These are phyloP conservation scores for Mycena floridula DNA, from an alignment of 768 basidiomycete species.

Conservation along the genomic window DNA sequence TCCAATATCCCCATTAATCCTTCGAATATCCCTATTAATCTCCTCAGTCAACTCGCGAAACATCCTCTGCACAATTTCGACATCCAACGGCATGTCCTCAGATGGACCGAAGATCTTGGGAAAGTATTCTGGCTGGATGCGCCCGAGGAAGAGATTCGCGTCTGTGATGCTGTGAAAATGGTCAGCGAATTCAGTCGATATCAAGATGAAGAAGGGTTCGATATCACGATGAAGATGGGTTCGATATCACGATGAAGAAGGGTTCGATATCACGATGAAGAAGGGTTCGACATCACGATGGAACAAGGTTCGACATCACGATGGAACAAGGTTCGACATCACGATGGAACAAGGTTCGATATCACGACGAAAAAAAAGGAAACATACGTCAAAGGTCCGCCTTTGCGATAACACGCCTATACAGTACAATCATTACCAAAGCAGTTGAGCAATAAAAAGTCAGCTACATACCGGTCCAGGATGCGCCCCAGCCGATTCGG, in stretches of 20 bases:
- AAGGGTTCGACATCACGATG: too few relatives aligned
- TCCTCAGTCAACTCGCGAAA: constrained; percentile 1
- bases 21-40: constrained; percentile 10
- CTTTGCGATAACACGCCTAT: too few relatives aligned
- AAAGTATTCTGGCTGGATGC: constrained; percentile 7
- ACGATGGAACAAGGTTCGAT: neutral
- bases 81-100: constrained; percentile 33
- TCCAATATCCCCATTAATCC: too few relatives aligned
- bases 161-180: too few relatives aligned
- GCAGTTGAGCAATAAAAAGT: too few relatives aligned
- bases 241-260: too few relatives aligned
- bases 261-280: too few relatives aligned
- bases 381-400: too few relatives aligned
- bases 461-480: constrained; percentile 21
- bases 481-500: constrained; percentile 8
- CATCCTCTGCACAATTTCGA: constrained; percentile 16
- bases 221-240: neutral
- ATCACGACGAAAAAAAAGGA: too few relatives aligned
- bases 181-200: neutral
- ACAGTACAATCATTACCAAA: too few relatives aligned
- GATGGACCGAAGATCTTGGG: constrained; percentile 42
- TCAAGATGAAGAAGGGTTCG: neutral
- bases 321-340: too few relatives aligned
- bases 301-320: too few relatives aligned
- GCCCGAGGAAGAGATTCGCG: constrained; percentile 5